These are phyloP conservation scores for Phytophthora brassicae DNA, from an alignment of 352 stramenopile genomes.

Conservation along the genomic window DNA sequence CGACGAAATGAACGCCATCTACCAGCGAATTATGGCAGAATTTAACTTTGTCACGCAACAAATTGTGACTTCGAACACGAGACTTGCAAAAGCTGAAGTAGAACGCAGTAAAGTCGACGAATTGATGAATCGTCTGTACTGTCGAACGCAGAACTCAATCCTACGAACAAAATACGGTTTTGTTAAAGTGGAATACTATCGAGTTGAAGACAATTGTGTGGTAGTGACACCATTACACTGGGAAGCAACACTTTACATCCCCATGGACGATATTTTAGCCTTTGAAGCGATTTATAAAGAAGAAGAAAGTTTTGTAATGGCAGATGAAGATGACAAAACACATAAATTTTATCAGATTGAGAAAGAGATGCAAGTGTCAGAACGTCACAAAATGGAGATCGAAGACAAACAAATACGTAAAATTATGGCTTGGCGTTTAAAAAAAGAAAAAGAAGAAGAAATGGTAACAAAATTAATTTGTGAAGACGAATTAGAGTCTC, in stretches of 20 bases:
- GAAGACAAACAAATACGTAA: slow-evolving; percentile 45
- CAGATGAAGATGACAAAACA: slow-evolving; percentile 34
- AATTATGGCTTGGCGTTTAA: slow-evolving; percentile 42
- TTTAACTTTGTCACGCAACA: slow-evolving; percentile 24
- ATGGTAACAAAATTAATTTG: slow-evolving; percentile 33
- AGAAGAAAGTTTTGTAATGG: slow-evolving; percentile 50
- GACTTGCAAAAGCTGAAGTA: slow-evolving; percentile 22
- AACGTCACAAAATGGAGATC: slow-evolving; percentile 37
- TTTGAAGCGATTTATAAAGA: slow-evolving; percentile 50
- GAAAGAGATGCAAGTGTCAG: slow-evolving; percentile 15
- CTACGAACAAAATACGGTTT: slow-evolving; percentile 54
- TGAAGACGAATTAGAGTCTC: slow-evolving; percentile 40
- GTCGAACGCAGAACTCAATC: slow-evolving; percentile 35
- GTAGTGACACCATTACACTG: slow-evolving; percentile 47
- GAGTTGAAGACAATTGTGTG: slow-evolving; percentile 52
- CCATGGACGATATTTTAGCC: slow-evolving; percentile 42
- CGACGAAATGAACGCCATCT: slow-evolving; percentile 52
- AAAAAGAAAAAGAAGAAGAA: slow-evolving; percentile 44
- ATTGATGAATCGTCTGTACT: slow-evolving; percentile 46
- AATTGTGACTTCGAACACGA: slow-evolving; percentile 5
- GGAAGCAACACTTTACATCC: slow-evolving; percentile 57
- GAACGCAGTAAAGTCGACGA: slow-evolving; percentile 22
- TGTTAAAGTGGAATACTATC: slow-evolving; percentile 48
- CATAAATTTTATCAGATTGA: slow-evolving; percentile 32
- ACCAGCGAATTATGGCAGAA: slow-evolving; percentile 38